Conservation (phyloP, 371 early-diverging fungal species). For the Zychaea mexicana region DNA sequence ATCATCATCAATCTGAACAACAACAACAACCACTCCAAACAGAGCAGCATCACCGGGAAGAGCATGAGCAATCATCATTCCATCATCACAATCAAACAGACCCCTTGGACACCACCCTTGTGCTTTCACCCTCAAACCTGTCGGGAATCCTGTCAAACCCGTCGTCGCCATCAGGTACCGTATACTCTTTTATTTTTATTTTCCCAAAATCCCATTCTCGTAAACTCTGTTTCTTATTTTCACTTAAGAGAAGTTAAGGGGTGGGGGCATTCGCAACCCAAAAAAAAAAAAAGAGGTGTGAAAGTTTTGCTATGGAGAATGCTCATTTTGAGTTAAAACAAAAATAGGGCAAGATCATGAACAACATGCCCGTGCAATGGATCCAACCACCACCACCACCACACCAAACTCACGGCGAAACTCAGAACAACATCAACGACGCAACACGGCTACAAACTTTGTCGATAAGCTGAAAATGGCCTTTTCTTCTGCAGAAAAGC, state of each 20-base stretch:
- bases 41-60: neutral
- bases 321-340: neutral
- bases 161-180: slow-evolving; percentile 5
- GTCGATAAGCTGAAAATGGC: slow-evolving; percentile 46
- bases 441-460: slow-evolving; percentile 23
- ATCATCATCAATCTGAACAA: neutral
- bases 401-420: slow-evolving; percentile 1
- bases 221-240: neutral
- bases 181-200: too few species aligned
- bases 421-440: slow-evolving; percentile 12
- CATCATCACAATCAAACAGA: neutral
- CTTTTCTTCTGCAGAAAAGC: slow-evolving; percentile 23
- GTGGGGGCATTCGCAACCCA: neutral
- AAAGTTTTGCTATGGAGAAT: neutral
- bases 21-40: neutral
- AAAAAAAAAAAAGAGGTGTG: neutral
- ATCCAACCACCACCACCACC: neutral
- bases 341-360: neutral
- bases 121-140: slow-evolving; percentile 9
- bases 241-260: neutral
- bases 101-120: slow-evolving; percentile 6
- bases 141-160: slow-evolving; percentile 5
- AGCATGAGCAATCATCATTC: neutral
- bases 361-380: neutral
- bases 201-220: too few species aligned